Evolutionary conservation across 208 protist species (phyloP).

Genomic region (Histomonas meleagridis): DNA sequence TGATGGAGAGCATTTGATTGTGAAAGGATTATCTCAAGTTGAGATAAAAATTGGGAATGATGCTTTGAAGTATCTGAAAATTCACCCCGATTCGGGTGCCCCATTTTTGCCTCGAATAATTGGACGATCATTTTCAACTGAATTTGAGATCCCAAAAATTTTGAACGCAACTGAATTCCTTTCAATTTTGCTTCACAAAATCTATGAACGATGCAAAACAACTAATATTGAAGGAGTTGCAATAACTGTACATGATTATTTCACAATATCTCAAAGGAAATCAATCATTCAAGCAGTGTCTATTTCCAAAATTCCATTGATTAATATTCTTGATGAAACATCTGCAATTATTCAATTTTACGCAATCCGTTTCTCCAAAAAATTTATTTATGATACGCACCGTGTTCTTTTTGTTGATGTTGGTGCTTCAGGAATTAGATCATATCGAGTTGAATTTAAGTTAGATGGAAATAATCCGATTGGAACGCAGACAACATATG

Average conservation of each 20-base stretch:
- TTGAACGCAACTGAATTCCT: neutral
- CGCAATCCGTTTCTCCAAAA: neutral
- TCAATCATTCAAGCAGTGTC: neutral
- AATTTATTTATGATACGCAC: neutral
- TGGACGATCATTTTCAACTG: neutral
- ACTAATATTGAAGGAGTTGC: neutral
- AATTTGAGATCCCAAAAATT: conserved; percentile 21
- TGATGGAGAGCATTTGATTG: neutral
- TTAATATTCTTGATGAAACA: neutral
- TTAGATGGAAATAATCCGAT: neutral
- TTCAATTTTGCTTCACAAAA: neutral
- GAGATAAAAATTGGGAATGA: neutral
- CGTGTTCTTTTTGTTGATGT: conserved; percentile 1
- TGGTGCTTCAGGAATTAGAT: neutral
- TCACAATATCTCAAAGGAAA: neutral
- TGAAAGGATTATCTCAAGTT: neutral
- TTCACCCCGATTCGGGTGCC: neutral
- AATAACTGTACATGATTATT: neutral
- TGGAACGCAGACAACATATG: neutral
- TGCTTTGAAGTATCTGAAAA: neutral
- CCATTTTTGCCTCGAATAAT: neutral
- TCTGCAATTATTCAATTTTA: neutral
- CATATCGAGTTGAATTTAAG: neutral
- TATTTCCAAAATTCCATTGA: neutral
- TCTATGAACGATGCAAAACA: neutral